Evolutionary conservation across 129 eudicot genomes (phyloP).

Genomic region (Flaveria bidentis): DNA sequence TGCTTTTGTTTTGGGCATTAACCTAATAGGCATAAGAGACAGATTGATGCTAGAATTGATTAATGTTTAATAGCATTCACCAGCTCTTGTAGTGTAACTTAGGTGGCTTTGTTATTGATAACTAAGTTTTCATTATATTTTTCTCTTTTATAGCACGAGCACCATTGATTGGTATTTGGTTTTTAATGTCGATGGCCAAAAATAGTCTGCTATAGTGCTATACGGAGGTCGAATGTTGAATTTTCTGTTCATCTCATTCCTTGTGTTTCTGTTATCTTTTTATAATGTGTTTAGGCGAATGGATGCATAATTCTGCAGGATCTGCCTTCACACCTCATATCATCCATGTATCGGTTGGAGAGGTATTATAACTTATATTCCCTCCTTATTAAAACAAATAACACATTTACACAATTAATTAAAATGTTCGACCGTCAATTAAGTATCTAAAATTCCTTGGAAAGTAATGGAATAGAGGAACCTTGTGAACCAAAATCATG

Average conservation of each 20-base stretch:
- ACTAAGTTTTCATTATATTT: not conserved
- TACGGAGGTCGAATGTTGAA: not conserved
- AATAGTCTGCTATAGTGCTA: not conserved
- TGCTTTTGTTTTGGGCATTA: not conserved
- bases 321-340: constrained; percentile 94
- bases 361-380: constrained; percentile 47
- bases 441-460: not conserved
- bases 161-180: not conserved
- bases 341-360: constrained; percentile 67
- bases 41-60: not conserved
- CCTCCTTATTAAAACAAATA: not conserved
- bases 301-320: constrained; percentile 97
- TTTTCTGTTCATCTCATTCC: not conserved
- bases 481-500: not conserved
- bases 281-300: constrained; percentile 61
- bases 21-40: not conserved
- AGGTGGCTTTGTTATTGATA: not conserved
- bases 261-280: not conserved
- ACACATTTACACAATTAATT: not conserved
- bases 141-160: not conserved
- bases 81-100: not conserved
- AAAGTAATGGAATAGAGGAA: not conserved
- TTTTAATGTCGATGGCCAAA: not conserved
- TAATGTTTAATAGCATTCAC: not conserved
- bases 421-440: not conserved